Evolutionary conservation across 495 filamentous ascomycete species (phyloP), one percentile per base, ranked within the genome.

Genomic region (Glonium stellatum): DNA sequence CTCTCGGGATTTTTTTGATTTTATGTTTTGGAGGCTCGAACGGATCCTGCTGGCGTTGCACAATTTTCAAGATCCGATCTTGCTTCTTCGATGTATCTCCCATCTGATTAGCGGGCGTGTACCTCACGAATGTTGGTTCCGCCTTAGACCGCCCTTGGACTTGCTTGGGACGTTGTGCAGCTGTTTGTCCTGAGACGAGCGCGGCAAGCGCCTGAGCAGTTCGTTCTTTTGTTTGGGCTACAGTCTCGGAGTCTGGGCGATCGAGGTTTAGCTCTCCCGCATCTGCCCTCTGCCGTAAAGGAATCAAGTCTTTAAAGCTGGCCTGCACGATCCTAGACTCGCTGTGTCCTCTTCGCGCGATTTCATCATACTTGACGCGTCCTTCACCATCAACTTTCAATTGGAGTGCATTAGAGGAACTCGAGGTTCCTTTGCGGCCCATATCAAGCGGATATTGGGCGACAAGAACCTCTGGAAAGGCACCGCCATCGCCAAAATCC

Each of bases 1-100:
- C 95, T 66, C 95, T 79, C 5, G 93, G 93, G 61, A 99, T 96
- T 78, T 96, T 96, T 78, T 97, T 97, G 71, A 95, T 88, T 71
- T 97, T 97, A 75, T 96, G 96, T 67, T 97, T 97, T 1, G 93
- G 93, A 13, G 95, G 95, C 69, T 97, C 95, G 88, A 99, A 93
- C 0, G 93, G 93, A 77, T 99, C 93, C 61, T 86, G 83, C 74
- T 97, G 93, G 39, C 89, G 79, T 70, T 96, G 89, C 46, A 97
- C 89, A 69, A 99, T 97, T 77, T 97, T 97, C 83, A 99, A 92
- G 63, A 99, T 96, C 12, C 95, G 86, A 66, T 97, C 91, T 66
- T 92, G 92, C 74, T 93, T 93, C 69, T 82, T 83, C 9, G 80
- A 81, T 42, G 80, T 90, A 73, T 97, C 89, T 6, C 93, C 93